These are phyloP conservation scores for Wallacemonas sp. DNA, from an alignment of 208 protist species.

Conservation along the genomic window DNA sequence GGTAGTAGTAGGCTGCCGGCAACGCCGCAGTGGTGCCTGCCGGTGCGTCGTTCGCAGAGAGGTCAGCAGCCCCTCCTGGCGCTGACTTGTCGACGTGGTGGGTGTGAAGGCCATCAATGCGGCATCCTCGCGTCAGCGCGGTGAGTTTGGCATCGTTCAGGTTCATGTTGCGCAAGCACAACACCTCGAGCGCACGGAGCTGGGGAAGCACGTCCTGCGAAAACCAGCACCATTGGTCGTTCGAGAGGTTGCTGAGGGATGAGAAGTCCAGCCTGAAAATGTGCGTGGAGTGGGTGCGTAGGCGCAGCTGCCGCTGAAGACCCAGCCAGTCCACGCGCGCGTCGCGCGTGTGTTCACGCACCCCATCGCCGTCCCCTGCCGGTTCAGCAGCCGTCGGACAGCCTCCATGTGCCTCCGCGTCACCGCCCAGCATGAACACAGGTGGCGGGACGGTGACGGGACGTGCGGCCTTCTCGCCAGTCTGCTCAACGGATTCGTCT, in stretches of 20 bases:
- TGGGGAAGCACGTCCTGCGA: slow-evolving; percentile 49
- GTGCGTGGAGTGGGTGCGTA: slow-evolving; percentile 30
- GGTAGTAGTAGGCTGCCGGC: not conserved
- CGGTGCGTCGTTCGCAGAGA: no score
- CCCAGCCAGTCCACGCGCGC: slow-evolving; percentile 32
- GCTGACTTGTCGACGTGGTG: no score
- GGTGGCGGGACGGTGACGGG: not conserved
- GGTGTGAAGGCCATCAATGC: no score
- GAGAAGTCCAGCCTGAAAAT: slow-evolving; percentile 57
- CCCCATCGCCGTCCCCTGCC: no score
- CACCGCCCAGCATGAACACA: no score
- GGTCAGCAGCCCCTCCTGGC: no score
- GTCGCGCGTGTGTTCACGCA: no score
- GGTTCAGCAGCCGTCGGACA: no score
- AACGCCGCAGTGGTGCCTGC: no score
- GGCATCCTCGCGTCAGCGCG: slow-evolving; percentile 44
- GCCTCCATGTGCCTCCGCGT: no score
- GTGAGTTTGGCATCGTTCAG: slow-evolving; percentile 51
- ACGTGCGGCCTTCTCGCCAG: no score
- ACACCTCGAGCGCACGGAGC: slow-evolving; percentile 39
- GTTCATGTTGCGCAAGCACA: slow-evolving; percentile 47
- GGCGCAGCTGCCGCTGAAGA: slow-evolving; percentile 37
- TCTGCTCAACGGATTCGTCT: no score
- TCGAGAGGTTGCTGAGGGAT: not conserved
- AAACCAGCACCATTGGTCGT: slow-evolving; percentile 70